Conservation (phyloP, 768 basidiomycete species). For the Harrya chromipes region DNA sequence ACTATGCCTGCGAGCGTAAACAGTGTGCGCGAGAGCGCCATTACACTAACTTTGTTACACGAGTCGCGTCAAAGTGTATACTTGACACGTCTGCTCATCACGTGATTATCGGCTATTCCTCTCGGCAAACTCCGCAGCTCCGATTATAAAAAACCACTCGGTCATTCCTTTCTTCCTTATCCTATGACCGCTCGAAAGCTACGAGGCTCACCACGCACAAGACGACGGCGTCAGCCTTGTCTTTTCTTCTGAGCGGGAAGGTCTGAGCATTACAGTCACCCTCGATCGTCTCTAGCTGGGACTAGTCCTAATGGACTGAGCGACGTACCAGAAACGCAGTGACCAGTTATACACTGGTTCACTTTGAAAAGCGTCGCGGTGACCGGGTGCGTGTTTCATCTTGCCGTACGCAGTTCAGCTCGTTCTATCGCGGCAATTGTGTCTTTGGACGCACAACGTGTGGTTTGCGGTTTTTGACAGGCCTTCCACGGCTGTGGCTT, state of each 20-base stretch:
- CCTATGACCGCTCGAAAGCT: slow-evolving; percentile 29
- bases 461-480: slow-evolving; percentile 1
- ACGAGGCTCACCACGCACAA: slow-evolving; percentile 29
- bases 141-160: slow-evolving; percentile 4
- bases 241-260: slow-evolving; percentile 33
- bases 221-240: slow-evolving; percentile 6
- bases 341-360: slow-evolving; percentile 9
- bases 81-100: slow-evolving; percentile 16
- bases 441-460: slow-evolving; percentile 12
- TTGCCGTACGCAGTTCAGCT: not conserved
- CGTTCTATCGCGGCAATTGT: slow-evolving; percentile 23
- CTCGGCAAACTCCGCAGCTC: slow-evolving; percentile 19
- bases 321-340: slow-evolving; percentile 32
- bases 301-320: slow-evolving; percentile 25
- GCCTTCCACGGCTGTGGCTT: not conserved
- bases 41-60: not conserved
- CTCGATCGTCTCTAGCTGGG: slow-evolving; percentile 30
- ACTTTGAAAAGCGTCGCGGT: slow-evolving; percentile 29
- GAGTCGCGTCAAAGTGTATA: slow-evolving; percentile 3
- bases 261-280: slow-evolving; percentile 31
- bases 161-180: not conserved
- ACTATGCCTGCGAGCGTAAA: slow-evolving; percentile 17
- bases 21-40: slow-evolving; percentile 13
- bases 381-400: slow-evolving; percentile 22
- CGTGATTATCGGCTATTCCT: slow-evolving; percentile 10